These are phyloP conservation scores for Neurospora intermedia DNA, from an alignment of 495 filamentous ascomycete species.

Conservation along the genomic window DNA sequence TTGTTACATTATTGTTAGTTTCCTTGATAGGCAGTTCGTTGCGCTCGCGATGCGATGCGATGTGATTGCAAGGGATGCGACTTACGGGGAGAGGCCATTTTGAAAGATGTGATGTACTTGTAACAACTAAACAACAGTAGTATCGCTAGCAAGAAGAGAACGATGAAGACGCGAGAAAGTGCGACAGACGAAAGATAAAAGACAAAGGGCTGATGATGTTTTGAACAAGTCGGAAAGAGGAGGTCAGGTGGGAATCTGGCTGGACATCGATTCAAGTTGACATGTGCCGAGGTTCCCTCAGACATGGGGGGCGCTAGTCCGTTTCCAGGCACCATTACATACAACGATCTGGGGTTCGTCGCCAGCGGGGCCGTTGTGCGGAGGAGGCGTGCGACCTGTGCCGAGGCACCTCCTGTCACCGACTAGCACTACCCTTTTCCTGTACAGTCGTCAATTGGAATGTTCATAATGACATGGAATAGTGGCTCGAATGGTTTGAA, in stretches of 20 bases:
- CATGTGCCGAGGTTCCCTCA: slow-evolving; percentile 10
- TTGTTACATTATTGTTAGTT: slow-evolving; percentile 12
- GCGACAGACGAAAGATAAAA: neutral
- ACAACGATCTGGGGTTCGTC: neutral
- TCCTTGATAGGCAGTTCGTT: neutral
- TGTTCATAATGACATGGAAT: neutral
- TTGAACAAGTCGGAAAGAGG: neutral
- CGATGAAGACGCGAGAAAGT: slow-evolving; percentile 5
- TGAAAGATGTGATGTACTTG: slow-evolving; percentile 22
- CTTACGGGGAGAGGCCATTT: slow-evolving; percentile 78
- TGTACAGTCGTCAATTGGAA: neutral
- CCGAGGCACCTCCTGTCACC: slow-evolving; percentile 4
- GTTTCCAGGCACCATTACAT: neutral
- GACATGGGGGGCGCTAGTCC: neutral
- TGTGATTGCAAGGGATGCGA: slow-evolving; percentile 10
- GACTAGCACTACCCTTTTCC: neutral
- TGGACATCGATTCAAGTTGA: neutral
- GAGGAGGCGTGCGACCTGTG: neutral
- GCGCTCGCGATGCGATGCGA: slow-evolving; percentile 3
- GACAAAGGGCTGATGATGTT: neutral
- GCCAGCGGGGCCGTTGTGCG: neutral
- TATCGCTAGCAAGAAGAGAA: slow-evolving; percentile 8
- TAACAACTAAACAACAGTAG: slow-evolving; percentile 7
- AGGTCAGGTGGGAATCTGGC: neutral
- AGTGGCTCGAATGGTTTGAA: neutral